Base-by-base conservation (phyloP, 2,329 filamentous ascomycete species). In the Orbilia blumenaviensis region DNA sequence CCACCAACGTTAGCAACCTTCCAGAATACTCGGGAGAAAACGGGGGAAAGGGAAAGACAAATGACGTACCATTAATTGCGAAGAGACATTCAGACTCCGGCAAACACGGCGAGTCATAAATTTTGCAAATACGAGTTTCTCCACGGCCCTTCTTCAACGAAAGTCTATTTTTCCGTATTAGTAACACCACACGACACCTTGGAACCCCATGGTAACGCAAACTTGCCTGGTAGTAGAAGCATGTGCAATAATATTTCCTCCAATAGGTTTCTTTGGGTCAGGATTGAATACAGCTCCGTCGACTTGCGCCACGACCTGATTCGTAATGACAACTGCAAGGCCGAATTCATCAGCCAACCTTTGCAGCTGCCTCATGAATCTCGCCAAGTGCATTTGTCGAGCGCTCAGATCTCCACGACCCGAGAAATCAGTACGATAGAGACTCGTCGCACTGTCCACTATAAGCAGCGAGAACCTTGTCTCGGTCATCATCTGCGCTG, bases 201-300 rank as follows among this genome's bases (percentile, higher is more conserved):
- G n/a, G n/a, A n/a, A n/a, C n/a, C 3, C n/a, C n/a, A 29, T 7
- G 29, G 44, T 16, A 42, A 34, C 34, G 21, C 9, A 42, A 21
- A 48, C 77, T 29, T 41, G 74, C 60, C 79, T 88, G 1, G 95
- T 99, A 0, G 95, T 99, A 81, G 93, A 97, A 62, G 95, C 94
- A 83, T 99, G 95, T 1, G 96, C 95, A 82, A 99, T 98, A 79
- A 99, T 99, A 83, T 99, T 98, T 78, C 95, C 95, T 79, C 95
- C 95, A 82, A 99, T 97, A 0, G 95, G 95, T 84, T 99, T 99
- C 88, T 99, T 99, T 6, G 95, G 95, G 81, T 99, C 96, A 0
- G 96, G 95, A 80, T 99, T 99, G 86, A 97, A 99, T 95, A 99
- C 99, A 77, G 94, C 90, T 81, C 91, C 94, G 81, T 99, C 95